phyloP scores from a whole-genome alignment of 2,329 filamentous ascomycete genomes.

The Leptographium lundbergii region DNA sequence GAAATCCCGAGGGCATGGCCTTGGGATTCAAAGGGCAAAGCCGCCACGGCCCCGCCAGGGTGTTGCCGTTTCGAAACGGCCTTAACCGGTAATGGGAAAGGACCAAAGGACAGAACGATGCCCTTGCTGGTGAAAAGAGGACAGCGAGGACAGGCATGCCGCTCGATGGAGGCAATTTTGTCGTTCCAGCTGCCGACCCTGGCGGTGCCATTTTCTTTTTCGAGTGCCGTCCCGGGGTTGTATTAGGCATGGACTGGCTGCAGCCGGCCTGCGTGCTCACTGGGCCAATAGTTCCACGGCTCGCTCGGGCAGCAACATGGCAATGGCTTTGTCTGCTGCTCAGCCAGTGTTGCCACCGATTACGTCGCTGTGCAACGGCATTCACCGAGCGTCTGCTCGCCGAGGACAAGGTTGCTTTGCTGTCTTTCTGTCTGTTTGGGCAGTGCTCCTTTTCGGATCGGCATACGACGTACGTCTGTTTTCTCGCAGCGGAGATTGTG shows the following conservation, averaged over 20 bases:
- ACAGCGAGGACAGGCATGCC: neutral
- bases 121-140: neutral
- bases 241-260: neutral
- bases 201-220: too few species aligned
- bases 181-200: neutral
- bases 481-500: too few species aligned
- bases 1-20: conserved; percentile 21
- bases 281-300: too few species aligned
- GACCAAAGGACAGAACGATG: neutral
- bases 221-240: neutral
- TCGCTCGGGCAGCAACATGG: too few species aligned
- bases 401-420: too few species aligned
- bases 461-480: too few species aligned
- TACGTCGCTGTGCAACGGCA: too few species aligned
- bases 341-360: too few species aligned
- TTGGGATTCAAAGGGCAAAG: conserved; percentile 16
- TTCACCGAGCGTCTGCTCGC: too few species aligned
- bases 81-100: conserved; percentile 9
- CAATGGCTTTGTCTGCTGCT: too few species aligned
- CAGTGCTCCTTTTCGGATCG: too few species aligned
- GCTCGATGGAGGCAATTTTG: neutral
- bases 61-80: conserved; percentile 9
- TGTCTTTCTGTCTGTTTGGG: too few species aligned
- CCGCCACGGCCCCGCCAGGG: conserved; percentile 11
- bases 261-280: neutral